Conservation (phyloP, 176 grass and related monocot species). For the Puccinellia tenuiflora region DNA sequence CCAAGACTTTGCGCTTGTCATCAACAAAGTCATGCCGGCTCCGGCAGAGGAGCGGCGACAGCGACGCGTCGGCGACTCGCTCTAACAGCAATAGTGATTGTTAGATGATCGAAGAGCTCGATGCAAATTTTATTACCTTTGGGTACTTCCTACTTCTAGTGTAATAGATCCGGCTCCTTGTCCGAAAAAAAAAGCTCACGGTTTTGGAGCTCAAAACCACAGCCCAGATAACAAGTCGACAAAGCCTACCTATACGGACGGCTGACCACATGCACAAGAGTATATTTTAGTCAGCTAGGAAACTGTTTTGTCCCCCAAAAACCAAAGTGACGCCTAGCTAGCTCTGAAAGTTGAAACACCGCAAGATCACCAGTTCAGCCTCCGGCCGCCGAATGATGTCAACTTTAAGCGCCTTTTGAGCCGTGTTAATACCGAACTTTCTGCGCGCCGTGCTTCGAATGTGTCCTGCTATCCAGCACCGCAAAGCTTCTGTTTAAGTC, state of each 20-base stretch:
- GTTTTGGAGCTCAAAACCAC: neutral
- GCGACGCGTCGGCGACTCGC: no score
- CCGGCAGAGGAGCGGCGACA: no score
- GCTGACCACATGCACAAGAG: neutral
- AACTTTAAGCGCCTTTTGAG: conserved; percentile 25
- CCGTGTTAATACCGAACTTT: conserved; percentile 25
- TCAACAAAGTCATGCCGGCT: no score
- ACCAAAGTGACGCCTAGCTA: neutral
- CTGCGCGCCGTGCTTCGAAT: neutral
- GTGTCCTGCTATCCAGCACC: conserved; percentile 23
- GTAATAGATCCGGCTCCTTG: no score
- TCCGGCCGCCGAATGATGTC: conserved; percentile 11
- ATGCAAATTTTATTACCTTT: no score
- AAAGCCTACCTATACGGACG: conserved; percentile 17
- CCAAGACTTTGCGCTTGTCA: no score
- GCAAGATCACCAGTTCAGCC: neutral
- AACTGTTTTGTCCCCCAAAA: neutral
- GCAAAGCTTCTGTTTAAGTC: neutral
- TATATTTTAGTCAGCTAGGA: conserved; percentile 5
- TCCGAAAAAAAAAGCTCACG: no score
- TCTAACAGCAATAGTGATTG: no score
- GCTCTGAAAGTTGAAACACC: neutral
- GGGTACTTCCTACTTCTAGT: no score
- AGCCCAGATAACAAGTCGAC: conserved; percentile 3
- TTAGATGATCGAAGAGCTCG: no score